Evolutionary conservation across 1,139 yeast genomes (phyloP), one percentile per base, ranked within the genome.

Genomic region (Suhomyces guaymorum): DNA sequence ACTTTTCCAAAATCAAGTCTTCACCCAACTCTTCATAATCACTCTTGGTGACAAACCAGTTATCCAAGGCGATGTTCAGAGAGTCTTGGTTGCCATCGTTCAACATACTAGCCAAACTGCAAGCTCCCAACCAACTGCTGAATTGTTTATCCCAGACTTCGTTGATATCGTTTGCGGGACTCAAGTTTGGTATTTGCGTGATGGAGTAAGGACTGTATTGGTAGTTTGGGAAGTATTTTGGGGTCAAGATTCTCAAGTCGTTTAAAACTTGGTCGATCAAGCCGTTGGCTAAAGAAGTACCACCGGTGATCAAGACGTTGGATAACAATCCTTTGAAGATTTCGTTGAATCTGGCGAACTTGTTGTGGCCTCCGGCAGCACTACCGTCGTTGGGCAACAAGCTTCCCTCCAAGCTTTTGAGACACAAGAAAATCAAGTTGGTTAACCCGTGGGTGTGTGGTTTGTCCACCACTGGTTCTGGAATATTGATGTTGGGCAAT

Each of bases 301-400:
- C 80, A 21, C 94, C 92, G 4, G 85, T 81, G 34, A 84, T 66
- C 25, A 84, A 72, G 8, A 83, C 73, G 51, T 80, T 82, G n/a
- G 77, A 67, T 33, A 82, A 58, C 33, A 69, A 57, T 24, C 55
- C 63, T 41, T 63, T 66, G 50, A 70, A 65, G 15, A 63, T 59
- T 37, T 70, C 75, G 42, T 63, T 65, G 44, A 69, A 67, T 30
- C 66, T 53, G 14, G 66, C 66, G 47, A 54, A 57, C 30, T 60
- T 54, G 35, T 54, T 45, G 41, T 43, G 44, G 36, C 50, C 54
- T 24, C 59, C 57, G 33, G 54, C 49, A 5, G 49, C 41, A 14
- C 47, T 40, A 30, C 48, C 47, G 30, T 57, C 52, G 9, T 51
- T 44, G 4, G 66, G 59, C 26, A 65, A 49, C 26, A 62, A 52